phyloP scores from a whole-genome alignment of 495 filamentous ascomycete genomes.

The Pseudomonodictys pantanalensis region DNA sequence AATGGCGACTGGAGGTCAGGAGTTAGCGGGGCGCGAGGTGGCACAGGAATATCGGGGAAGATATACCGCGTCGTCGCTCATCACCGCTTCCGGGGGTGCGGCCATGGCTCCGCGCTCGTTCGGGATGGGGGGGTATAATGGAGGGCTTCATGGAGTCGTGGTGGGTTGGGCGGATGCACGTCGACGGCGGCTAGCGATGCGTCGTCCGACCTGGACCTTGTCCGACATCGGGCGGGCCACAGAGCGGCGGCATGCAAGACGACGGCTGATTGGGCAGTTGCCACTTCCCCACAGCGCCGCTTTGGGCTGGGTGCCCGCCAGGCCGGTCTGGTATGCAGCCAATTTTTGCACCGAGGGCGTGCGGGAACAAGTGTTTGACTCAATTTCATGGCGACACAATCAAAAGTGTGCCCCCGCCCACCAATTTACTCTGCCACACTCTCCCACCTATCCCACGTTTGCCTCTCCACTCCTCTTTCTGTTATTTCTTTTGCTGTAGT shows the following conservation, averaged over 20 bases:
- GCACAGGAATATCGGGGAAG: not conserved
- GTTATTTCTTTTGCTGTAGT: not conserved
- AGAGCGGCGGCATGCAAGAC: not conserved
- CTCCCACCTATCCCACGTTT: constrained; percentile 10
- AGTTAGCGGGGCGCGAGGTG: not conserved
- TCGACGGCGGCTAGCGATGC: not conserved
- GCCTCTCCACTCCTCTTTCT: not conserved
- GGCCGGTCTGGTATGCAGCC: not conserved
- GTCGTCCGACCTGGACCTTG: not conserved
- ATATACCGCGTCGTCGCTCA: constrained; percentile 30
- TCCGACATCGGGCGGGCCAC: constrained; percentile 1
- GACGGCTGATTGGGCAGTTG: not conserved
- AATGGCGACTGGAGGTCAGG: constrained; percentile 26
- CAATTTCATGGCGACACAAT: constrained; percentile 1
- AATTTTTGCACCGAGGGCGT: not conserved
- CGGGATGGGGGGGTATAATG: no score
- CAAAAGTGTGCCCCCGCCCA: not conserved
- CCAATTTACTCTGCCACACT: not conserved
- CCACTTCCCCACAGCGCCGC: not conserved
- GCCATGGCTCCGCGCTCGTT: constrained; percentile 26
- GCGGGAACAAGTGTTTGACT: no score
- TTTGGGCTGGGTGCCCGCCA: no score
- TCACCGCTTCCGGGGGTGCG: constrained; percentile 23
- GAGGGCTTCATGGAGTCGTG: no score
- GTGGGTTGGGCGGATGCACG: not conserved